Conservation (phyloP, 2,329 filamentous ascomycete genomes). For the Cladophialophora immunda region DNA sequence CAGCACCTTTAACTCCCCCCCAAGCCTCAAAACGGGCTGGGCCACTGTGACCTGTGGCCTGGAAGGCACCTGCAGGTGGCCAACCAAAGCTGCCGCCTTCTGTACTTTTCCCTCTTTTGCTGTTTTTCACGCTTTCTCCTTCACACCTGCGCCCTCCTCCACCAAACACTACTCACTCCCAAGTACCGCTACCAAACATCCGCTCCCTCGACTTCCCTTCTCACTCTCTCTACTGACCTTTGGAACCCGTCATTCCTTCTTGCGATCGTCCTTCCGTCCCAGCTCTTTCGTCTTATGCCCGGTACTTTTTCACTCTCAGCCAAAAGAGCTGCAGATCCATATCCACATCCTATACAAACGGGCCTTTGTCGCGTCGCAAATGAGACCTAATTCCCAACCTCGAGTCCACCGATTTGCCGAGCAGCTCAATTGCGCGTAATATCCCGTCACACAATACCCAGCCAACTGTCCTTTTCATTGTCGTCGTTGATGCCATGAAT, state of each 20-base stretch:
- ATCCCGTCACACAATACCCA: conserved; percentile 13
- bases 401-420: neutral
- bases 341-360: conserved; percentile 4
- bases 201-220: neutral
- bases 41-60: conserved; percentile 1
- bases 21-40: neutral
- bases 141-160: conserved; percentile 4
- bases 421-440: neutral
- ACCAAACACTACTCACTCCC: neutral
- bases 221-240: conserved; percentile 5
- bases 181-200: neutral
- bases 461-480: neutral
- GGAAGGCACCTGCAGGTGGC: conserved; percentile 11
- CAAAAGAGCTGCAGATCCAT: neutral
- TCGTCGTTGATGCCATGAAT: conserved; percentile 25
- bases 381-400: neutral
- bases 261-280: conserved; percentile 2
- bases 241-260: conserved; percentile 5
- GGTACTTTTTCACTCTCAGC: neutral
- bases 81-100: conserved; percentile 6
- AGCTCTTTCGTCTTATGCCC: neutral
- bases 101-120: conserved; percentile 1
- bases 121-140: neutral
- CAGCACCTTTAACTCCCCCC: conserved; percentile 3
- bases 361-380: conserved; percentile 17